These are phyloP conservation scores for Ricinus communis DNA, from an alignment of 345 rosid species.

Conservation along the genomic window DNA sequence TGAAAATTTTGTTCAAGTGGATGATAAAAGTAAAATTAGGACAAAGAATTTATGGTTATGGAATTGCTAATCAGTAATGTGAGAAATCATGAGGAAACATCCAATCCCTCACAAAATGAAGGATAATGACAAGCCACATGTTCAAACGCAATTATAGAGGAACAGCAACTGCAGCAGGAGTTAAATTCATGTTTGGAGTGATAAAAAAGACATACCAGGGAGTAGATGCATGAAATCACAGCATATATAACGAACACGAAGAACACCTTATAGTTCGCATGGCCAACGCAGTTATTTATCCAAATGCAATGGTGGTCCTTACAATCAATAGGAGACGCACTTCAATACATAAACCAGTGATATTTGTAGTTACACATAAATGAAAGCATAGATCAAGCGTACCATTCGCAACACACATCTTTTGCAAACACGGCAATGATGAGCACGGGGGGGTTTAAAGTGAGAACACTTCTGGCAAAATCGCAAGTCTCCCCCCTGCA, in stretches of 20 bases:
- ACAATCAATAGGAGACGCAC: slow-evolving; percentile 45
- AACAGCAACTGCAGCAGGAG: background rate
- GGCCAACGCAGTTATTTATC: slow-evolving; percentile 95
- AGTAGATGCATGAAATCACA: slow-evolving; percentile 66
- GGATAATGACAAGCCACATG: background rate
- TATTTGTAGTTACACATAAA: slow-evolving; percentile 22
- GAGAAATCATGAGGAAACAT: background rate
- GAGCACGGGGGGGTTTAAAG: slow-evolving; percentile 90
- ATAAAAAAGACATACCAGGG: slow-evolving; percentile 55
- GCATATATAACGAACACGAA: slow-evolving; percentile 77
- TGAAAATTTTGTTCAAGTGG: slow-evolving; percentile 26
- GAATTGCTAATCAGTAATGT: slow-evolving; percentile 3
- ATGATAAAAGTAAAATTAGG: background rate
- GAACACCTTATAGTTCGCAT: slow-evolving; percentile 88
- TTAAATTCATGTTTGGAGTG: background rate
- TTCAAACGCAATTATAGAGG: background rate
- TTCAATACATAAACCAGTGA: slow-evolving; percentile 31
- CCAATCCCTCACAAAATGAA: background rate
- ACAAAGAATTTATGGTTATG: background rate
- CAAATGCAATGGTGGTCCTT: slow-evolving; percentile 98
- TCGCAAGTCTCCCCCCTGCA: slow-evolving; percentile 91
- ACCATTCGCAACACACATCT: slow-evolving; percentile 94
- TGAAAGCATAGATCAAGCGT: slow-evolving; percentile 29
- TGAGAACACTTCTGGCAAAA: slow-evolving; percentile 89
- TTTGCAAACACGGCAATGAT: slow-evolving; percentile 91